Percentiles rank a stretch among this genome's conserved stretches.
These are phyloP conservation scores for Endotrypanum monterogeii DNA, from an alignment of 208 protist species.

Conservation along the genomic window DNA sequence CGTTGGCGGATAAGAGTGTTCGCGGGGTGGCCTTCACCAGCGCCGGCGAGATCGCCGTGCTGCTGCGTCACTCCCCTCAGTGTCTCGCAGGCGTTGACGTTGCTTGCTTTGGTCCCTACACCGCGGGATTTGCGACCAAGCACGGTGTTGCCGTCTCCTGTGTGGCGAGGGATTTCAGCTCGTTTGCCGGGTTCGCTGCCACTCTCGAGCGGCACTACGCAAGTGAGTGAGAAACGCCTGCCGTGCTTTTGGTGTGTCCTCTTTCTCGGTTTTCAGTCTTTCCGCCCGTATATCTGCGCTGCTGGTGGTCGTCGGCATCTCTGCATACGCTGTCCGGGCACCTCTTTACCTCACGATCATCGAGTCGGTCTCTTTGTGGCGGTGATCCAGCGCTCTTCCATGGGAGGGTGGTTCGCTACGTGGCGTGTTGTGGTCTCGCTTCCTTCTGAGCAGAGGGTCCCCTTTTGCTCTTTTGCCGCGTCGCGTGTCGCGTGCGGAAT, in stretches of 20 bases:
- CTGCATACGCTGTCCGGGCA: neutral
- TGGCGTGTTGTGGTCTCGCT: too few species aligned
- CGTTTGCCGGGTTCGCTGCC: slow-evolving; percentile 24
- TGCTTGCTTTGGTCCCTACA: slow-evolving; percentile 30
- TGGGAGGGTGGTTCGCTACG: neutral
- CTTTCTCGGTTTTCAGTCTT: neutral
- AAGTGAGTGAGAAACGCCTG: neutral
- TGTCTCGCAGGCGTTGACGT: slow-evolving; percentile 15
- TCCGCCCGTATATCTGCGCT: neutral
- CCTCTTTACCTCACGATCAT: neutral
- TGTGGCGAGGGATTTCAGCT: slow-evolving; percentile 22
- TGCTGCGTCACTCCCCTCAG: slow-evolving; percentile 17
- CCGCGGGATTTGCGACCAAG: slow-evolving; percentile 10
- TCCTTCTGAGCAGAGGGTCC: too few species aligned
- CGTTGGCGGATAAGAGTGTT: neutral
- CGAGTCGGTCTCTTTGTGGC: neutral
- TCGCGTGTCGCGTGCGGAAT: too few species aligned
- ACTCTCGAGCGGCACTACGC: slow-evolving; percentile 19
- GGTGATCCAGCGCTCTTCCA: neutral
- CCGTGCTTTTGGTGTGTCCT: neutral
- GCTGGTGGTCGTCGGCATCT: neutral
- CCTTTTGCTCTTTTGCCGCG: neutral
- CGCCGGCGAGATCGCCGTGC: slow-evolving; percentile 13
- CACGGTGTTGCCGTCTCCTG: slow-evolving; percentile 10
- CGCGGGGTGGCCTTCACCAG: slow-evolving; percentile 21